phyloP scores from a whole-genome alignment of 2,329 filamentous ascomycete species.

The Ophiostoma pallidulum region DNA sequence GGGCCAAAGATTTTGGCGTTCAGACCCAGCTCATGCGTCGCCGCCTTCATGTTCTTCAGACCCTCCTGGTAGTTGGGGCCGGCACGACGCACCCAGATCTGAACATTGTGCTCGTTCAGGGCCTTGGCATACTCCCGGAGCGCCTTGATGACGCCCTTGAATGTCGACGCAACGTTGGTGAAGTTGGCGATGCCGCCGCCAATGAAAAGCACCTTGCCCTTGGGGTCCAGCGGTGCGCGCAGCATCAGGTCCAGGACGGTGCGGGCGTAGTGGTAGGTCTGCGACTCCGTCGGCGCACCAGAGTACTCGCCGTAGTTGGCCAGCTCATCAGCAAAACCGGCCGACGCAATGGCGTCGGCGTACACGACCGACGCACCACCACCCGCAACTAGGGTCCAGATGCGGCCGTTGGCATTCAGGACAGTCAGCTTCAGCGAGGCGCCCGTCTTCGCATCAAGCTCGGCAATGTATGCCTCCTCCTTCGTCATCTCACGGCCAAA shows the following conservation, averaged over 20 bases:
- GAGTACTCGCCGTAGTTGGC: conserved; percentile 99
- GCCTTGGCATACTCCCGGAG: conserved; percentile 79
- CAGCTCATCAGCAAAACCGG: conserved; percentile 89
- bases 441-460: conserved; percentile 98
- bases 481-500: conserved; percentile 98
- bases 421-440: conserved; percentile 97
- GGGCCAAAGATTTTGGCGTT: conserved; percentile 54
- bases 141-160: conserved; percentile 98
- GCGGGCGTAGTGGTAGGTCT: conserved; percentile 98
- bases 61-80: conserved; percentile 99
- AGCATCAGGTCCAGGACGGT: conserved; percentile 98
- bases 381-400: conserved; percentile 98
- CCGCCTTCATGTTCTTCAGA: conserved; percentile 98
- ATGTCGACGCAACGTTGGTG: conserved; percentile 97
- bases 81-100: conserved; percentile 88
- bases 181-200: conserved; percentile 99
- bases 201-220: conserved; percentile 99
- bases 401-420: conserved; percentile 79
- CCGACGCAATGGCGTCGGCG: conserved; percentile 93
- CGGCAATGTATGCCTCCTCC: conserved; percentile 98
- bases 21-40: conserved; percentile 85
- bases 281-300: conserved; percentile 94
- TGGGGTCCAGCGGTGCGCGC: conserved; percentile 69
- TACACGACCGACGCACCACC: conserved; percentile 99
- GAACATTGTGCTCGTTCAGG: conserved; percentile 90